Base-by-base conservation (phyloP, 2,329 filamentous ascomycete genomes). In the Epichloe baconii region DNA sequence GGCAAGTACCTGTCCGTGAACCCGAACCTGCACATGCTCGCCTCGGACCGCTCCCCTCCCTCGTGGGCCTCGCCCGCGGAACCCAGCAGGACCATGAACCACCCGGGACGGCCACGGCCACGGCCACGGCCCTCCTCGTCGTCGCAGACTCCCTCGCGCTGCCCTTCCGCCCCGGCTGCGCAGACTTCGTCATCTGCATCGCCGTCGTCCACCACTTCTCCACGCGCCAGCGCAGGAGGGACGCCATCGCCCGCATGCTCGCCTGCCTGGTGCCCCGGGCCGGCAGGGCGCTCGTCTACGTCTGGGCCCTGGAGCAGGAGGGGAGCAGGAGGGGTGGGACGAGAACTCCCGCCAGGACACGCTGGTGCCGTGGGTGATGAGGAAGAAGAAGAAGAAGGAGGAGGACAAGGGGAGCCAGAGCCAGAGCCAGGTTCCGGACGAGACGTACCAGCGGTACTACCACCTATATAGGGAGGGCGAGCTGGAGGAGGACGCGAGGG, bases 221-320 rank as follows among this genome's bases (percentile, higher is more conserved):
- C 14, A 95, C 90, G 5, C 73, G 75, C 11, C 76, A 75, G 47
- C 77, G 93, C 52, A 78, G 93, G 47, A 71, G 85, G 37, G 81
- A 85, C 55, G 89, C 86, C 31, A 78, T 97, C 17, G 69, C 71
- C 46, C 77, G 78, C 41, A 79, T 97, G 47, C 70, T 97, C 57
- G 75, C 79, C 48, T 82, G 83, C 47, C 70, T 95, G 3, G 15
- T n/a, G 50, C 71, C 69, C 3, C 14, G 10, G 2, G 82, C 80
- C 0, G 88, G 88, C 1, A 80, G 76, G 64, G 84, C 85, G 15
- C 72, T 97, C 52, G 75, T 97, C 48, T 96, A 93, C 66, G 91
- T 94, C 17, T 97, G 93, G 93, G 93, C 93, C 1, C 75, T 98
- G 19, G 93, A 98, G 74, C 93, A 98, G 70, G 83, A 85, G 59